Conservation (phyloP, 495 filamentous ascomycete genomes). For the Neurospora sp. region DNA sequence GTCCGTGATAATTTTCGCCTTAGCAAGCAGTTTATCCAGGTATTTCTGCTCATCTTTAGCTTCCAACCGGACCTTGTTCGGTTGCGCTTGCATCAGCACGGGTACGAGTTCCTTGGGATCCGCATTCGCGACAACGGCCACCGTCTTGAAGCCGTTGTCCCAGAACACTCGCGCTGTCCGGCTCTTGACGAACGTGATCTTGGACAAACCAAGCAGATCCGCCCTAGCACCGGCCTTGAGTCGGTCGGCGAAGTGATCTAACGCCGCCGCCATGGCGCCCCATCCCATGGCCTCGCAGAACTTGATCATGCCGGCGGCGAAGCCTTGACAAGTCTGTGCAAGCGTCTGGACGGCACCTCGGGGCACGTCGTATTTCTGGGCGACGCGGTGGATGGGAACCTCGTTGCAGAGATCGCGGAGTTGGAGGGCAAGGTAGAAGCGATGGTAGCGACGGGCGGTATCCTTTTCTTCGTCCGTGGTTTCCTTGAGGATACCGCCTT, state of each 20-base stretch:
- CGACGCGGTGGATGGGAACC: slow-evolving; percentile 57
- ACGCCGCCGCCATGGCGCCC: slow-evolving; percentile 61
- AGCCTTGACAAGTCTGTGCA: slow-evolving; percentile 67
- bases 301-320: slow-evolving; percentile 66
- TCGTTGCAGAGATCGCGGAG: slow-evolving; percentile 78
- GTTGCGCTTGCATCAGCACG: slow-evolving; percentile 61
- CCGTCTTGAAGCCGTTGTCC: slow-evolving; percentile 64
- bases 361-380: slow-evolving; percentile 57
- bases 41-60: slow-evolving; percentile 53
- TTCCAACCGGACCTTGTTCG: slow-evolving; percentile 50
- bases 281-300: slow-evolving; percentile 69
- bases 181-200: slow-evolving; percentile 70
- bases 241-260: slow-evolving; percentile 69
- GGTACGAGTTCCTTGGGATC: slow-evolving; percentile 57
- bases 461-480: slow-evolving; percentile 49
- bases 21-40: slow-evolving; percentile 50
- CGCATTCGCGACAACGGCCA: slow-evolving; percentile 58
- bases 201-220: slow-evolving; percentile 62
- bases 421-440: slow-evolving; percentile 72
- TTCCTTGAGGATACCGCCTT: slow-evolving; percentile 58
- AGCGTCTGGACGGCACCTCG: slow-evolving; percentile 64
- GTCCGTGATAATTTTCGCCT: slow-evolving; percentile 58
- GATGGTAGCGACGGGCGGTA: slow-evolving; percentile 54
- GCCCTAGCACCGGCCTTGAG: slow-evolving; percentile 65
- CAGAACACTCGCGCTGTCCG: slow-evolving; percentile 66